These are phyloP conservation scores for Calocybe cyanea DNA, from an alignment of 768 basidiomycete species.

Conservation along the genomic window DNA sequence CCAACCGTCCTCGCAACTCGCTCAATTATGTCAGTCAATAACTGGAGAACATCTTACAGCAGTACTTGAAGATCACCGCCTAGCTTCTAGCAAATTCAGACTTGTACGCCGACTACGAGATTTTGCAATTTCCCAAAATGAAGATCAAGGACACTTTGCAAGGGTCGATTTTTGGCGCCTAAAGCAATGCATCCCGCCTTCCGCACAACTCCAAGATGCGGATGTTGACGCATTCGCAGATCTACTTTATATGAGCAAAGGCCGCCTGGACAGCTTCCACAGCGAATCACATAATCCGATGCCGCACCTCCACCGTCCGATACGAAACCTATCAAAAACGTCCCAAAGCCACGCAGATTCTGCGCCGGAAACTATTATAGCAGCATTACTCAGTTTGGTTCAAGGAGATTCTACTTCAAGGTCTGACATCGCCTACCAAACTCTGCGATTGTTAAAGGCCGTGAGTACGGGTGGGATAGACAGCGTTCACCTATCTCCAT, in stretches of 20 bases:
- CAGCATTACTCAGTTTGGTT: constrained; percentile 55
- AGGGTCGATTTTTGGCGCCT: constrained; percentile 77
- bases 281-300: constrained; percentile 43
- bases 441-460: constrained; percentile 57
- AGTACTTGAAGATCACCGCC: constrained; percentile 55
- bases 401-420: constrained; percentile 44
- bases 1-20: constrained; percentile 46
- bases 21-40: constrained; percentile 41
- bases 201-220: constrained; percentile 50
- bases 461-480: constrained; percentile 29
- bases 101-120: constrained; percentile 64
- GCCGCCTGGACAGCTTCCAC: constrained; percentile 59
- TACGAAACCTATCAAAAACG: constrained; percentile 19
- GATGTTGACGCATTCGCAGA: constrained; percentile 73
- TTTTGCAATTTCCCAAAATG: constrained; percentile 34
- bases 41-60: constrained; percentile 44
- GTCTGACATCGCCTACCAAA: constrained; percentile 57
- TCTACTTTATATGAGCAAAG: constrained; percentile 55
- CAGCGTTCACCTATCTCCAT: constrained; percentile 27
- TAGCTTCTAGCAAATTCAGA: constrained; percentile 73
- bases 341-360: constrained; percentile 21
- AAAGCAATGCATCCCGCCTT: constrained; percentile 68
- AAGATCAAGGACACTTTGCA: constrained; percentile 45
- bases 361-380: constrained; percentile 44
- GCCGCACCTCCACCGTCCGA: constrained; percentile 39